Evolutionary conservation across 306 rosid species (phyloP), one percentile per base, ranked within the genome.

Genomic region (Gynostemma pentaphyllum): DNA sequence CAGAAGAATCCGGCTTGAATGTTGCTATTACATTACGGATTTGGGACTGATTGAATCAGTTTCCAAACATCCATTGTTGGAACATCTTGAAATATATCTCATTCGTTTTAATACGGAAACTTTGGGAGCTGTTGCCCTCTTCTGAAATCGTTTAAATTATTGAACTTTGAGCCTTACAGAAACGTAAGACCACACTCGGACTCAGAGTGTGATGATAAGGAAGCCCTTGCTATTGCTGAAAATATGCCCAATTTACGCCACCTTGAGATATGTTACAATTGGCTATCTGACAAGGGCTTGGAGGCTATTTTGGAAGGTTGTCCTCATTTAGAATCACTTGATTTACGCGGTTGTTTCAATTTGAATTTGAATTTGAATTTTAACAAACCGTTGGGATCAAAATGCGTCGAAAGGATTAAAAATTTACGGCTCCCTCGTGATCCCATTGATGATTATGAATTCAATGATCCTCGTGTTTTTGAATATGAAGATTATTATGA

Each of bases 261-360:
- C 70, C 82, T 89, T 74, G 84, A 82, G 71, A 79, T 86, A 67
- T 26, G 80, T 21, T 86, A 86, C 65, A 82, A 82, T 68, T 27
- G 53, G 72, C 61, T 86, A 76, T 78, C 83, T 12, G 68, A 89
- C 68, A 66, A 29, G 27, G 89, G 95, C 26, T 69, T 86, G 76
- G 40, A 26, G 30, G 79, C 85, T 37, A 79, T 89, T 72, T 83
- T 89, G 19, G 76, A 77, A 29, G 75, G 83, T 14, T 89, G 97
- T 82, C 77, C 86, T 56, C 62, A 47, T 54, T 85, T 89, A 24
- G 80, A 80, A 79, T 78, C 80, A 40, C 95, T 89, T 34, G 95
- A 89, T 68, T 64, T 89, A 34, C 80, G 87, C 4, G 62, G 22
- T 1, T 86, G 97, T 70, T 78, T 64, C 70, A 73, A 78, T 39